Conservation (phyloP, 2,329 filamentous ascomycete genomes). For the Phialemonium atrogriseum region DNA sequence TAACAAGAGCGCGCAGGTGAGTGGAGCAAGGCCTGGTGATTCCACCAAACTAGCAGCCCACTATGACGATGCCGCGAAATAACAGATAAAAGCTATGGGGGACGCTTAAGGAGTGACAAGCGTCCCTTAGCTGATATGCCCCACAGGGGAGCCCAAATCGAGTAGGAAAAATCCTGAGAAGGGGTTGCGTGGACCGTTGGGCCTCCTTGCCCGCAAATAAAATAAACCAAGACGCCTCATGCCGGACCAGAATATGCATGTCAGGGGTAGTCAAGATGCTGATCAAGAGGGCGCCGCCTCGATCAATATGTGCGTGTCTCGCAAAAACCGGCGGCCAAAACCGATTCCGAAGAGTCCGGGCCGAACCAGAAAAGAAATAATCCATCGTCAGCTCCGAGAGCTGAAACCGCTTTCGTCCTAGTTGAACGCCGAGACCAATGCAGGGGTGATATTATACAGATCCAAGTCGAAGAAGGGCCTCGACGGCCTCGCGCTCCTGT, state of each 20-base stretch:
- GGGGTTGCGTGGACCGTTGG: too few relatives aligned
- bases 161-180: too few relatives aligned
- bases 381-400: slow-evolving; percentile 1
- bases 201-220: slow-evolving; percentile 1
- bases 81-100: too few relatives aligned
- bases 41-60: too few relatives aligned
- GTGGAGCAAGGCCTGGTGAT: too few relatives aligned
- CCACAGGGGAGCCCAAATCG: too few relatives aligned
- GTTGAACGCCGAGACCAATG: slow-evolving; percentile 47
- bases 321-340: not conserved
- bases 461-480: slow-evolving; percentile 72
- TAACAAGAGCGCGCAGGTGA: too few relatives aligned
- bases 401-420: too few relatives aligned
- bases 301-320: not conserved
- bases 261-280: slow-evolving; percentile 4
- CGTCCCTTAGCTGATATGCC: too few relatives aligned
- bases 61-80: too few relatives aligned
- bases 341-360: not conserved
- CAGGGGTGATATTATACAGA: slow-evolving; percentile 57
- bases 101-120: too few relatives aligned
- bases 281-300: slow-evolving; percentile 11
- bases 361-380: not conserved
- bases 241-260: slow-evolving; percentile 1
- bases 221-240: slow-evolving; percentile 6
- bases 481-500: slow-evolving; percentile 74